Conservation (phyloP, 306 rosid species). For the Psophocarpus tetragonolobus region DNA sequence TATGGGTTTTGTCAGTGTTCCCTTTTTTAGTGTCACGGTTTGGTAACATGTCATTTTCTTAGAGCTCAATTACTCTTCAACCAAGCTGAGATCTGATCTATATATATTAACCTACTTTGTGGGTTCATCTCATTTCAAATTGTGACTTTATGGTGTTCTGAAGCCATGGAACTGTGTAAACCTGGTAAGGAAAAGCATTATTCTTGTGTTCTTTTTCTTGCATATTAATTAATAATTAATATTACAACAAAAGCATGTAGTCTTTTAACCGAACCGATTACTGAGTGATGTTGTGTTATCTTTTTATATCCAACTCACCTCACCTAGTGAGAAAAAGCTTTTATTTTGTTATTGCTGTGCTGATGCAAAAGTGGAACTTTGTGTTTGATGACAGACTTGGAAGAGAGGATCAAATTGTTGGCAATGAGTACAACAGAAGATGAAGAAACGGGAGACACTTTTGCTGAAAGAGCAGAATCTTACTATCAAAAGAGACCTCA, state of each 20-base stretch:
- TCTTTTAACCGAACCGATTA: not conserved
- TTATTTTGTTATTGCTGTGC: not conserved
- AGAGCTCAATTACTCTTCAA: constrained; percentile 19
- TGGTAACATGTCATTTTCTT: constrained; percentile 47
- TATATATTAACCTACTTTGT: constrained; percentile 32
- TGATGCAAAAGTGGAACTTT: not conserved
- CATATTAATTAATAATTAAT: too few species aligned
- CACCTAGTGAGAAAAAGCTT: not conserved
- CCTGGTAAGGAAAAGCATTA: constrained; percentile 31
- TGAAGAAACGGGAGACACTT: constrained; percentile 59
- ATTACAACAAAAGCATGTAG: not conserved
- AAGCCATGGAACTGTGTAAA: constrained; percentile 40
- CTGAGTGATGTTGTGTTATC: not conserved
- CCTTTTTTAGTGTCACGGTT: constrained; percentile 36
- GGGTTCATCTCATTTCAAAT: not conserved
- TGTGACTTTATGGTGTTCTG: constrained; percentile 1
- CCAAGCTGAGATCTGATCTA: constrained; percentile 33
- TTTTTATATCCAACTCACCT: not conserved
- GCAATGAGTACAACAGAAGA: constrained; percentile 44
- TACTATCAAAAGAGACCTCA: constrained; percentile 93
- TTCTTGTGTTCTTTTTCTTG: not conserved
- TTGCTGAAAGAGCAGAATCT: constrained; percentile 86
- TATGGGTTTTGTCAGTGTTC: constrained; percentile 40
- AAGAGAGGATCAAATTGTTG: constrained; percentile 75
- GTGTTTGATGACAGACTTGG: constrained; percentile 60